A percentile compares a stretch with the other conserved stretches of the same genome.
These are phyloP conservation scores for Bathelium albidoporum DNA, from an alignment of 495 filamentous ascomycete species.

Conservation along the genomic window DNA sequence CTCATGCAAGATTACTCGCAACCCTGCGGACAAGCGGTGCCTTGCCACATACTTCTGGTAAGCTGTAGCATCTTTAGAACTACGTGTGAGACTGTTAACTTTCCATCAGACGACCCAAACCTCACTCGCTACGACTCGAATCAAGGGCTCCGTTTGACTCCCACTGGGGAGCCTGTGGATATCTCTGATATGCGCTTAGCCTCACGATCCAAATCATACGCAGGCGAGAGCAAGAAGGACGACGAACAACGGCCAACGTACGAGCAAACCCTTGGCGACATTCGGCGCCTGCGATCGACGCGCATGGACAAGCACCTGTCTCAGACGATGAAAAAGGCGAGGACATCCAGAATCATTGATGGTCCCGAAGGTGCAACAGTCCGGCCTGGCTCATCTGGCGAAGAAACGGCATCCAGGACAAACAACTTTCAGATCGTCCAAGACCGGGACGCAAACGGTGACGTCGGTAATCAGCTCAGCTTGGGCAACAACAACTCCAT, in stretches of 20 bases:
- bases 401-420: slow-evolving; percentile 43
- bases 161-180: slow-evolving; percentile 31
- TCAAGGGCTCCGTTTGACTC: slow-evolving; percentile 47
- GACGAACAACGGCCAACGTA: slow-evolving; percentile 56
- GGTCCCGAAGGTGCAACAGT: slow-evolving; percentile 70
- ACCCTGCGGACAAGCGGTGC: slow-evolving; percentile 75
- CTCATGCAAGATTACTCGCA: slow-evolving; percentile 78
- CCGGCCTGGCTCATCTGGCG: slow-evolving; percentile 70
- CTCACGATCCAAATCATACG: slow-evolving; percentile 64
- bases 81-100: not conserved
- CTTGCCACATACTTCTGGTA: slow-evolving; percentile 63
- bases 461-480: slow-evolving; percentile 62
- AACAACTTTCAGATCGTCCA: slow-evolving; percentile 71
- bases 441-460: slow-evolving; percentile 65
- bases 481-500: slow-evolving; percentile 86
- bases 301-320: slow-evolving; percentile 89
- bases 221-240: slow-evolving; percentile 37
- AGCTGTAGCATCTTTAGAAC: slow-evolving; percentile 9
- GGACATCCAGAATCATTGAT: slow-evolving; percentile 86
- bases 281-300: slow-evolving; percentile 80
- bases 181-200: slow-evolving; percentile 49
- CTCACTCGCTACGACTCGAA: slow-evolving; percentile 54
- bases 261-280: slow-evolving; percentile 91
- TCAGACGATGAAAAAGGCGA: slow-evolving; percentile 78
- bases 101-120: slow-evolving; percentile 56